These are phyloP conservation scores for Bonia amplexicaulis DNA, from an alignment of 176 grass and related monocot genomes.

Conservation along the genomic window DNA sequence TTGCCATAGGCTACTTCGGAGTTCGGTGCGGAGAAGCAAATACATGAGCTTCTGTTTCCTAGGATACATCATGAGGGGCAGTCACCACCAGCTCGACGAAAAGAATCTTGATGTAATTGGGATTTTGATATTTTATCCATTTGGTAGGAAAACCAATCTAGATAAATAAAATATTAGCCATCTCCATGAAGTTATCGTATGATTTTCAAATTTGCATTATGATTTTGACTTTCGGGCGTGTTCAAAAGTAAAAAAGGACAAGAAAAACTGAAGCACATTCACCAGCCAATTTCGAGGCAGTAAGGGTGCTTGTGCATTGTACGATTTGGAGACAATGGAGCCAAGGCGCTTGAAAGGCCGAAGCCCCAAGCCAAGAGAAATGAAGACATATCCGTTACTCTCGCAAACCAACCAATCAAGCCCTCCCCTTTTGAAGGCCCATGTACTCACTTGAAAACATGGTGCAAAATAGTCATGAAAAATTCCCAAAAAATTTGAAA, in stretches of 20 bases:
- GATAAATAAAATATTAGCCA: not conserved
- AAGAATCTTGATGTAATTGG: constrained; percentile 41
- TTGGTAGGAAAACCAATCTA: constrained; percentile 24
- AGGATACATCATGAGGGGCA: constrained; percentile 55
- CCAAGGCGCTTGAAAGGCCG: not conserved
- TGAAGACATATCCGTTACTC: not conserved
- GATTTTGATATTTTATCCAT: constrained; percentile 9
- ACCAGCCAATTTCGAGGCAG: not conserved
- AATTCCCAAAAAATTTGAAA: not conserved
- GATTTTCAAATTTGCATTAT: not conserved
- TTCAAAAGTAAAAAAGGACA: not conserved
- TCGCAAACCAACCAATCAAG: not conserved
- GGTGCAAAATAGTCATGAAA: not conserved
- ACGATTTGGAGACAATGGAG: not conserved
- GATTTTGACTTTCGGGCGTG: not conserved
- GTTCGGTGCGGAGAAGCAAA: constrained; percentile 75
- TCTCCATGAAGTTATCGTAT: not conserved
- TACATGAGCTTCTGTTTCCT: constrained; percentile 77
- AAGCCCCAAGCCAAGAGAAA: not conserved
- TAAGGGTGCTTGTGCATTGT: not conserved
- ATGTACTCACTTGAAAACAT: not conserved
- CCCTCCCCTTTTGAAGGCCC: not conserved
- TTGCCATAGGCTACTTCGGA: constrained; percentile 68
- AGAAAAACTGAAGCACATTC: not conserved
- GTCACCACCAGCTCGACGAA: constrained; percentile 53